Base-by-base conservation (phyloP, 176 grass and related monocot species). In the Cocos nucifera region DNA sequence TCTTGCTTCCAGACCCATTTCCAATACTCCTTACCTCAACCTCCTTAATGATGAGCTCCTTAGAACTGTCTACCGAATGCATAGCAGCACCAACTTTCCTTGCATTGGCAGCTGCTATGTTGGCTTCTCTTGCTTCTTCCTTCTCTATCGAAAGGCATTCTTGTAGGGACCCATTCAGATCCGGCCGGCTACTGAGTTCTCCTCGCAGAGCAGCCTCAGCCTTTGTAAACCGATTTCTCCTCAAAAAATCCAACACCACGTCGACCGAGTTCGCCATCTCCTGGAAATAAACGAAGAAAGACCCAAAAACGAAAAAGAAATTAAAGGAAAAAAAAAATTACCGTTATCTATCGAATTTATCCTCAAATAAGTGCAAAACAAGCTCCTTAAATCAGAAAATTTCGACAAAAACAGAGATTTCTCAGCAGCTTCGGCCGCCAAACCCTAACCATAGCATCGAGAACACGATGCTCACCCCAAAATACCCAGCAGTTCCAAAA, bases 171-270 rank as follows among this genome's bases (percentile, higher is more conserved):
- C 70, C 70, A 49, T 63, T 73, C 59, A 73, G 55, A 32, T 73
- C 70, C 4, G 59, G 55, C 5, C 62, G 80, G 22, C 79, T 77
- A 4, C 70, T 90, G 57, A 95, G 91, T 74, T 95, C 91, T 24
- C 77, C 86, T 3, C 91, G 77, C 21, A 95, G 79, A 1, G 86
- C 86, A 0, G 86, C 91, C 84, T 95, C 91, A 0, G 91, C 86
- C 61, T 95, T 90, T 23, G 80, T 71, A 48, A 95, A 95, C 21
- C 91, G 60, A 66, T 95, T 90, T 70, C 87, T 95, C 68, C 62
- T 68, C 69, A 95, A 71, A 77, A 95, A 95, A 19, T 95, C 77
- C 18, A 95, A 63, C 83, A 95, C 90, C 55, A 90, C 76, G 77
- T 95, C 90, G 66, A 95, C 78, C 64, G 85, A 86, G 73, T 95